These are phyloP conservation scores for Vachellia collinsii DNA, from an alignment of 306 rosid species.

Conservation along the genomic window DNA sequence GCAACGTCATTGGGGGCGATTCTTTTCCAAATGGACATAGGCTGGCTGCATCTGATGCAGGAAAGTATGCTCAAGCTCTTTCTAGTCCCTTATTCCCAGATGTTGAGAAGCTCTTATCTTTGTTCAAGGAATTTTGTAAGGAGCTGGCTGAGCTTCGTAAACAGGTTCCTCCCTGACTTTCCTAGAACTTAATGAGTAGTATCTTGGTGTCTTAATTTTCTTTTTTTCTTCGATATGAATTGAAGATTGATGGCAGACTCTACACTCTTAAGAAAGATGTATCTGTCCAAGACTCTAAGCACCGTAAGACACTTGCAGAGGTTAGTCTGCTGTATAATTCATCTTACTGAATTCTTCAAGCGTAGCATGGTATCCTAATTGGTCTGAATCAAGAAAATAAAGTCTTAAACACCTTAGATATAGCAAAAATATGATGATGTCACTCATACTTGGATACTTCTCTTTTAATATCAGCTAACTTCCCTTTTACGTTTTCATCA, in stretches of 20 bases:
- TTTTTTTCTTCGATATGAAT: not conserved
- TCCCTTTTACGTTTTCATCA: not conserved
- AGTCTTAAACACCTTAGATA: not conserved
- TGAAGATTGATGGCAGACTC: constrained; percentile 87
- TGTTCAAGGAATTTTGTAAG: constrained; percentile 70
- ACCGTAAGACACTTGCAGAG: constrained; percentile 90
- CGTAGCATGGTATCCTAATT: not conserved
- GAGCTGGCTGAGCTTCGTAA: constrained; percentile 71
- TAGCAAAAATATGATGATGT: not conserved
- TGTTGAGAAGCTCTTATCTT: constrained; percentile 66
- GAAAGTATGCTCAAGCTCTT: constrained; percentile 50
- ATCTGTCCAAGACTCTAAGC: constrained; percentile 87
- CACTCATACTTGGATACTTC: not conserved
- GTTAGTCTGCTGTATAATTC: constrained; percentile 45
- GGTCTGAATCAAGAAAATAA: not conserved
- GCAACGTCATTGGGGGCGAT: constrained; percentile 43
- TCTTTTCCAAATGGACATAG: constrained; percentile 58
- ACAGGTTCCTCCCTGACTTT: constrained; percentile 50
- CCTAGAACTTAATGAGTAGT: constrained; percentile 1
- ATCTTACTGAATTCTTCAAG: not conserved
- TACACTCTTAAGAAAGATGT: constrained; percentile 85
- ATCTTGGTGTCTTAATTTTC: constrained; percentile 14
- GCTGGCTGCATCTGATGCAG: constrained; percentile 49
- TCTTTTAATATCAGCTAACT: not conserved
- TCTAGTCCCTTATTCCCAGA: constrained; percentile 68